Percentiles rank a stretch among this genome's conserved stretches.
phyloP scores from a whole-genome alignment of 2,329 filamentous ascomycete species.

The Cladosporium sp. region DNA sequence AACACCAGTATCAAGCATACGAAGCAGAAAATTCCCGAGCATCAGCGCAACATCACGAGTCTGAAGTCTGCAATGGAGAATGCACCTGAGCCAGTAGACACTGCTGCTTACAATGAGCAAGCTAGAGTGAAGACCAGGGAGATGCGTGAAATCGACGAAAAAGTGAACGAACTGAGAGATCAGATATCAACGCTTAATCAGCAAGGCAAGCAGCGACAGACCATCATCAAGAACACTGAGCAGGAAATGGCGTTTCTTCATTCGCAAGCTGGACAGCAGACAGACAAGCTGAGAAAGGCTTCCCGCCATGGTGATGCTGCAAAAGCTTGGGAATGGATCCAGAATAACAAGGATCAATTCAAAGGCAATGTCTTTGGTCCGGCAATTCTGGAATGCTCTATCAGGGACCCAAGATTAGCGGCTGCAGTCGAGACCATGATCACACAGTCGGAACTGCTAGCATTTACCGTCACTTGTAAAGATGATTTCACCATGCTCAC shows the following conservation, averaged over 20 bases:
- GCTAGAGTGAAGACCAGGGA: constrained; percentile 56
- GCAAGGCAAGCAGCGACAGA: constrained; percentile 34
- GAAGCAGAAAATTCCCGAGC: constrained; percentile 25
- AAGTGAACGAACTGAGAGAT: constrained; percentile 40
- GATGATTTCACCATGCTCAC: constrained; percentile 73
- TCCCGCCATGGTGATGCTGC: constrained; percentile 57
- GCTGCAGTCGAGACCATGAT: constrained; percentile 58
- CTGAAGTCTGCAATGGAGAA: constrained; percentile 61
- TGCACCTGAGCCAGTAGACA: constrained; percentile 65
- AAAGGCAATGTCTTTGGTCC: constrained; percentile 76
- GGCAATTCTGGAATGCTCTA: constrained; percentile 71
- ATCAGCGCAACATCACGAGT: constrained; percentile 51
- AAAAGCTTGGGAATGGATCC: constrained; percentile 76
- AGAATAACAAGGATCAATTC: constrained; percentile 64
- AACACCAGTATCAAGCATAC: constrained; percentile 39
- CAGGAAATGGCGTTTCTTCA: constrained; percentile 58
- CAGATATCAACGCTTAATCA: constrained; percentile 30
- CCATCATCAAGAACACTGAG: constrained; percentile 40
- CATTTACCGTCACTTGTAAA: constrained; percentile 70
- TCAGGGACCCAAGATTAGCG: constrained; percentile 67
- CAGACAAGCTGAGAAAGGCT: constrained; percentile 57
- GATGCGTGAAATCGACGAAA: constrained; percentile 43
- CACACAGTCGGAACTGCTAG: constrained; percentile 49
- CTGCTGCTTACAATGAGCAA: constrained; percentile 65
- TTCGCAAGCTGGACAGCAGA: constrained; percentile 70